Base-by-base conservation (phyloP, 2,329 filamentous ascomycete species). In the Talaromyces piceae region DNA sequence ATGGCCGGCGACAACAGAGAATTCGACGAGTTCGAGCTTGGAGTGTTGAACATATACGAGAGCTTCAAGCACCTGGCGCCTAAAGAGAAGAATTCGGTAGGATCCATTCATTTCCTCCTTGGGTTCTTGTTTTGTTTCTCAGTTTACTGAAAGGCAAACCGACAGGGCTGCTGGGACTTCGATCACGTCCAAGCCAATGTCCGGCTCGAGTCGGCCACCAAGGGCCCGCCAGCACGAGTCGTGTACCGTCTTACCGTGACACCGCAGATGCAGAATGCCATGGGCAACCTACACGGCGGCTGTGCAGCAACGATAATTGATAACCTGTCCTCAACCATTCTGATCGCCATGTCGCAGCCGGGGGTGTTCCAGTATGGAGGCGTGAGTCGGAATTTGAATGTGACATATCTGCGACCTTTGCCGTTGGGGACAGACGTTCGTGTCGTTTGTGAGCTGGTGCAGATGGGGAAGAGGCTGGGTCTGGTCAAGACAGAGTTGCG, bases 211-310 rank as follows among this genome's bases (percentile, higher is more conserved):
- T 67, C 67, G 50, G 68, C 68, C 39, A 63, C 59, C 22, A 57
- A 52, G 13, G 64, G 64, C 4, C 67, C 68, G 13, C 63, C 65
- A 13, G 57, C 65, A 20, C 62, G 60, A 30, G 66, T 63, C 48
- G 62, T 63, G 5, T 72, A 63, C 49, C 61, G 63, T 5, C 55
- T 69, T 30, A 67, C 57, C 59, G 94, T 97, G 67, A 95, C 91
- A 28, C 82, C 86, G 16, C 88, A 95, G 63, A 75, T 97, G 61
- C 95, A 91, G 54, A 98, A 97, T 75, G 80, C 87, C 56, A 71
- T 96, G 62, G 91, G 91, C 37, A 97, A 95, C 67, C 73, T 97
- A 62, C 93, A 94, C 68, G 89, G 87, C n/a, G 93, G 93, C 16
- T 83, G 81, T 56, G 75, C 80, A 0, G 78, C 86, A 2, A 83